Evolutionary conservation across 371 early-diverging fungal species (phyloP), one percentile per base, ranked within the genome.

Genomic region (Parasitella parasitica): DNA sequence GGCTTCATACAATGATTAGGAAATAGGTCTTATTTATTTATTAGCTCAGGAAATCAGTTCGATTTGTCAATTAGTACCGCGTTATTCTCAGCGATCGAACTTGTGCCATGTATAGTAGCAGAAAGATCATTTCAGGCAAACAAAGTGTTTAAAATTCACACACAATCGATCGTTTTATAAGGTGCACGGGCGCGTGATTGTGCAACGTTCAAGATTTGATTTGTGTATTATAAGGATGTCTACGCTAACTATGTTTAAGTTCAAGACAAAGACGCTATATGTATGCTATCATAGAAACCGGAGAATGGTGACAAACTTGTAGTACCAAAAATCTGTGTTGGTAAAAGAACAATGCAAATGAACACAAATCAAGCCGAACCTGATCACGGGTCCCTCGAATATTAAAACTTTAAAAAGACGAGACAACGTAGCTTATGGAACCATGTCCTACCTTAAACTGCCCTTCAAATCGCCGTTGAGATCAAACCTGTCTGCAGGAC

Each of bases 381-480:
- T 50, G 11, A 34, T 59, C 59, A 59, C 50, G 59, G 59, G 59
- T 30, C 30, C 37, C 50, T 51, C 59, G 59, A 51, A 59, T 9
- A 26, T 9, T 24, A 38, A 4, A 24, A 22, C 20, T 27, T 49
- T 24, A 54, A 54, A 37, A 32, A 11, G 3, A 32, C 20, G 18
- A 52, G 20, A 34, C 37, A 37, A 22, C 36, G 54, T 54, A 38
- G 54, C 37, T 24, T 36, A 59, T 27, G 50, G 59, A n/a, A 38
- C 37, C 28, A 7, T 28, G 59, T 49, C 38, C 37, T 28, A 59
- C 59, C 35, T n/a, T 15, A 1, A 6, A 48, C 48, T 22, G 49
- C 36, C 32, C 46, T 30, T 58, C 49, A 28, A 49, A 49, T 22
- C 20, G 8, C 49, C 28, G 36, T 51, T 36, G 22, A n/a, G 16